Evolutionary conservation across 2,329 filamentous ascomycete genomes (phyloP), one percentile per base, ranked within the genome.

Genomic region (Grosmannia huntii): DNA sequence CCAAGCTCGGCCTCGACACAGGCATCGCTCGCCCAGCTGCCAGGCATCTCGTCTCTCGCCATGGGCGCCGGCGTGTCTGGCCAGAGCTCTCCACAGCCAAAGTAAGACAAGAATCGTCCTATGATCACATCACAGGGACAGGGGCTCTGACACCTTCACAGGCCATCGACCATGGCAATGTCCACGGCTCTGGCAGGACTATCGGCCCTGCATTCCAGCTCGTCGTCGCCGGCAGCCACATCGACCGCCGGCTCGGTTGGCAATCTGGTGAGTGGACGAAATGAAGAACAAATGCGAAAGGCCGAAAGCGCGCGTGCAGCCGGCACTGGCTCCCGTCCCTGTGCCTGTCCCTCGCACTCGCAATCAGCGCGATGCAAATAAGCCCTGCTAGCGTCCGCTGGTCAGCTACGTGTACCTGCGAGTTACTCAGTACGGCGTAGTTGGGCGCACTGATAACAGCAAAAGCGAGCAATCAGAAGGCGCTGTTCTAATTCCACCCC

Each of bases 1-100:
- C 76, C 76, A 25, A 75, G 72, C 63, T 78, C 78, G 36, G 74
- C 75, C 3, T 77, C 78, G 4, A 75, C 76, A 1, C 70, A 73
- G 23, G 71, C 70, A 21, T 75, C 75, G 19, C 66, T 73, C 59
- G 70, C 72, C 19, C 76, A 80, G 49, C 67, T 80, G 46, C 72
- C 77, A 10, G 73, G 71, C 38, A 74, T 80, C 36, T 70, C 75
- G 14, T 69, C 74, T 4, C 68, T 80, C 52, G 74, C 75, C 44
- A 68, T 73, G 28, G 72, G 68, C 50, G 71, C 69, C 61, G 70
- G 55, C n/a, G 49, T 36, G 21, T 46, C 56, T 70, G 31, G 67
- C 70, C 21, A 68, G 69, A 71, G 67, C 63, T 72, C 76, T 57
- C 72, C 75, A 50, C 76, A 77, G 62, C 62, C 72, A 62, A 76